Base-by-base conservation (phyloP, 2,329 filamentous ascomycete species). In the Ophiostoma sp. region DNA sequence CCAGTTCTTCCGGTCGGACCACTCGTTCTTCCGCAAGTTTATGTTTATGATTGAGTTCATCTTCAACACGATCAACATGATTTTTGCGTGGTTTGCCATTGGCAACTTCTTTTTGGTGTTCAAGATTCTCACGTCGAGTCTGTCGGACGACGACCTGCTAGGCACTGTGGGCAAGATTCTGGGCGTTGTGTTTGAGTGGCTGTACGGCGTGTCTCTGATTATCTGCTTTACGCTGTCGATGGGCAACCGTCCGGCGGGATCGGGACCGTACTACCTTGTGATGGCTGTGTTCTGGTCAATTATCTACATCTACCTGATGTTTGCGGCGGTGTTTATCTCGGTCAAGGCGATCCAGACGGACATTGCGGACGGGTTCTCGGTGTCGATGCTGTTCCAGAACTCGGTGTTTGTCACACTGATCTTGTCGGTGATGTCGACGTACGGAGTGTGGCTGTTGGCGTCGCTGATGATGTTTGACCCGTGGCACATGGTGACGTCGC, bases 91-190 rank as follows among this genome's bases (percentile, higher is more conserved):
- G 95, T 98, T 99, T 78, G 93, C 91, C 76, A 95, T 98, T 77
- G 91, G 95, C 77, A 99, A 99, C 82, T 99, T 99, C 86, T 99
- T 98, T 86, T 83, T 99, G 77, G 94, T 99, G 75, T 99, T 99
- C 84, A 94, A 94, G 79, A 98, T 99, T 78, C 83, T 99, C 74
- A 98, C 94, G 0, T 90, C 89, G 13, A 97, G 94, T 76, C 83
- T 99, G 74, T 90, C 92, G 65, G 84, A 86, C 35, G 76, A 81
- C 0, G 79, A 85, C 41, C 85, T 97, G 35, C 85, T 97, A 1
- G 92, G 93, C 67, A 89, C 86, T 4, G 87, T 87, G 11, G 95
- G 95, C 69, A 87, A 87, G 54, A 88, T 97, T 71, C 84, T 99
- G 1, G 91, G 93, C 69, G 89, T 98, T 36, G 85, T 97, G 13